Evolutionary conservation across 345 rosid genomes (phyloP), one percentile per base, ranked within the genome.

Genomic region (Brassica nigra): DNA sequence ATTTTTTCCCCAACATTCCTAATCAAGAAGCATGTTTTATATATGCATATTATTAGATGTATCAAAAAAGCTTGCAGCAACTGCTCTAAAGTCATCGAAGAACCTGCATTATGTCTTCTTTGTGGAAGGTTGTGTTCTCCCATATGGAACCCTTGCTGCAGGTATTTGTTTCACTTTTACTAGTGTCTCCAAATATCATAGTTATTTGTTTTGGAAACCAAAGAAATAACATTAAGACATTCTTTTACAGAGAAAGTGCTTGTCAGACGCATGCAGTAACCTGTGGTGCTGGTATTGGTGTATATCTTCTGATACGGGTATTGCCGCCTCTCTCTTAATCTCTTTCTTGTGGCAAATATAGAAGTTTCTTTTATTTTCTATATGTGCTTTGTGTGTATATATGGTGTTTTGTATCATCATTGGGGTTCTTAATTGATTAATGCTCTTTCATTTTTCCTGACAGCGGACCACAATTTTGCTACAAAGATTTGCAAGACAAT

Each of bases 91-190:
- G 74, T 74, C 16, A 59, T 89, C 23, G 87, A 78, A 2, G 98
- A 90, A 55, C 98, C 99, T 58, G 91, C 95, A 9, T 82, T 95
- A 61, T 95, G 99, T 85, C 84, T 95, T 31, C 82, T 95, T 11
- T 93, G 99, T 84, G 98, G 99, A 77, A 93, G 87, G 87, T 74
- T 93, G 80, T 93, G 98, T 89, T 88, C 90, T 47, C 87, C 92
- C 27, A 81, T 63, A 65, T 89, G 91, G 95, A 90, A 85, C 71
- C 16, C 84, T 6, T 95, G 98, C 85, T 93, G 97, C 99, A 93
- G 96, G 99, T 95, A 73, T 28, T 27, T 65, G 44, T 34, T 42
- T 69, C 39, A 47, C 78, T 73, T 69, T 73, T 9, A 44, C 29
- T 71, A 73, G 74, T 57, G 74, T 57, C 59, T 69, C 63, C 42